These are phyloP conservation scores for Colletotrichum neosansevieriae DNA, from an alignment of 2,329 filamentous ascomycete genomes.

Conservation along the genomic window DNA sequence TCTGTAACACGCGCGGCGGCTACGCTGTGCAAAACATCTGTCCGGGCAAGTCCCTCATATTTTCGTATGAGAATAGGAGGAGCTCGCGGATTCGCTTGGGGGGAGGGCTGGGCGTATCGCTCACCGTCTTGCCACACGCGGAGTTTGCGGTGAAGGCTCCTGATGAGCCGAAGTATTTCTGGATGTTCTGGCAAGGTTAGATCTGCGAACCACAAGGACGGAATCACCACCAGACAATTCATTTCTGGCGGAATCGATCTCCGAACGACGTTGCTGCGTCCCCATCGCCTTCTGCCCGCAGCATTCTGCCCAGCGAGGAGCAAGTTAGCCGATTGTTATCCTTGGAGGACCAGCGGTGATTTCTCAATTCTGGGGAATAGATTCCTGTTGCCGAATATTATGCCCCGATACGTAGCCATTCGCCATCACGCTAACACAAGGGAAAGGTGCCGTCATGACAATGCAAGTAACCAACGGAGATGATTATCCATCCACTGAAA, in stretches of 20 bases:
- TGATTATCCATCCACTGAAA: slow-evolving; percentile 13
- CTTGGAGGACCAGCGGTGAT: not conserved
- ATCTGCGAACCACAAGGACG: not conserved
- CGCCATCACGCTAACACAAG: not conserved
- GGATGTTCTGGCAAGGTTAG: not conserved
- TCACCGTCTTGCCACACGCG: not conserved
- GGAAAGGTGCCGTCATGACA: not conserved
- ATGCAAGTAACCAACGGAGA: not conserved
- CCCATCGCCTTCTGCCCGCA: not conserved
- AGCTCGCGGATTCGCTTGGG: not conserved
- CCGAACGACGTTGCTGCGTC: not conserved
- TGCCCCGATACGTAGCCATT: not conserved
- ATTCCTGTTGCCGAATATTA: not conserved
- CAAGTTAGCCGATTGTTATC: not conserved
- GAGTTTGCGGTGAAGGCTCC: slow-evolving; percentile 1
- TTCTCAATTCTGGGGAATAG: not conserved
- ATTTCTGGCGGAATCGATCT: slow-evolving; percentile 10
- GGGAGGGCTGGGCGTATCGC: not conserved
- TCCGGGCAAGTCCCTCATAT: too few relatives aligned
- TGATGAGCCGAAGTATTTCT: not conserved
- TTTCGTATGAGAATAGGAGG: too few relatives aligned
- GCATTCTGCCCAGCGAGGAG: slow-evolving; percentile 2
- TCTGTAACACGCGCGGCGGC: not conserved
- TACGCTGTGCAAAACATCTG: too few relatives aligned
- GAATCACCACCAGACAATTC: not conserved